Conservation (phyloP, 2,329 filamentous ascomycete species). For the Calycina herbarum region DNA sequence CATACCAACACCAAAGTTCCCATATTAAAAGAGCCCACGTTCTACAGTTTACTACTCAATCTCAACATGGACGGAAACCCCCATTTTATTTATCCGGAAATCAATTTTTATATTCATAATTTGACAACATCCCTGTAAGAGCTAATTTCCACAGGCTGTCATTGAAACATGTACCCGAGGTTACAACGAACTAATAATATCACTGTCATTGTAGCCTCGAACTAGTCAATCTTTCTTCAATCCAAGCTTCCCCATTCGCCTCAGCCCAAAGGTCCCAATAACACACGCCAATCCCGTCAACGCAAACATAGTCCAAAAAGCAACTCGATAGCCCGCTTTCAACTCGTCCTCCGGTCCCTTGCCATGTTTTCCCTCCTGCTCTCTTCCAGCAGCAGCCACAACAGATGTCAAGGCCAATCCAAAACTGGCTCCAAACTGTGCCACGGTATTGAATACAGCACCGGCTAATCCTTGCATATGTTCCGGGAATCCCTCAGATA, state of each 20-base stretch:
- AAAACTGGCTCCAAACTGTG: slow-evolving; percentile 55
- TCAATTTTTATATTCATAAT: background rate
- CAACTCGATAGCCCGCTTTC: slow-evolving; percentile 47
- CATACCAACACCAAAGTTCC: too few relatives aligned
- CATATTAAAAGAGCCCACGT: slow-evolving; percentile 11
- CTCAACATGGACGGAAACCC: background rate
- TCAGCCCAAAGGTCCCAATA: slow-evolving; percentile 35
- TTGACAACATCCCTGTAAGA: background rate
- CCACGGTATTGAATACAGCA: slow-evolving; percentile 59
- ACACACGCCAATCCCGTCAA: slow-evolving; percentile 42
- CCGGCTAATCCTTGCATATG: slow-evolving; percentile 59
- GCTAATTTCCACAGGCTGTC: background rate
- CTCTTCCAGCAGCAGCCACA: slow-evolving; percentile 43
- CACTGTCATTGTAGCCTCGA: background rate
- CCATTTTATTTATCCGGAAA: background rate
- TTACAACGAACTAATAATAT: background rate
- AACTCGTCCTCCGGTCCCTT: slow-evolving; percentile 20
- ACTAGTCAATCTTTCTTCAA: slow-evolving; percentile 40
- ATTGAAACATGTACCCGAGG: background rate
- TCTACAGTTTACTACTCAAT: background rate
- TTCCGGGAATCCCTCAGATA: slow-evolving; percentile 53
- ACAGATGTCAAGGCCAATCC: slow-evolving; percentile 52
- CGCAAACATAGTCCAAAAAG: slow-evolving; percentile 54
- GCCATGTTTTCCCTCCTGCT: slow-evolving; percentile 33
- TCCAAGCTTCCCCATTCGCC: slow-evolving; percentile 36